phyloP scores from a whole-genome alignment of 768 basidiomycete genomes.

The Paxillus involutus region DNA sequence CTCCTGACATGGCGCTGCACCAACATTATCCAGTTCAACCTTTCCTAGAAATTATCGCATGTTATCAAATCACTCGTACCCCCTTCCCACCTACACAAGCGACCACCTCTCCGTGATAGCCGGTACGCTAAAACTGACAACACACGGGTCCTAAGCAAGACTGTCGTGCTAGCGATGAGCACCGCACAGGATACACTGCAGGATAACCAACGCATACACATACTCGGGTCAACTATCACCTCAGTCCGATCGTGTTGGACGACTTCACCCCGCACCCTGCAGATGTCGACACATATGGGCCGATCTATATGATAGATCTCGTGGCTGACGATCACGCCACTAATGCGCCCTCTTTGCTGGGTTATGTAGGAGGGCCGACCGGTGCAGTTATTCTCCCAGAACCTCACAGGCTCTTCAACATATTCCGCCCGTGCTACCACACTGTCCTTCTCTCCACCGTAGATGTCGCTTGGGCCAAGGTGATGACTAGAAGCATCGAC shows the following conservation, averaged over 20 bases:
- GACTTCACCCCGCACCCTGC: too few species aligned
- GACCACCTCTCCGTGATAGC: conserved; percentile 37
- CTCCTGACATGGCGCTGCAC: too few species aligned
- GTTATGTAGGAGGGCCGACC: conserved; percentile 1
- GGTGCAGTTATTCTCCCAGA: conserved; percentile 1
- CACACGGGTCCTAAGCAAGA: neutral
- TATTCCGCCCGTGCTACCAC: conserved; percentile 27
- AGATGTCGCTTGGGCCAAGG: conserved; percentile 5
- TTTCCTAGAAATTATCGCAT: too few species aligned
- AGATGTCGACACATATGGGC: neutral
- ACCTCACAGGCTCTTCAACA: conserved; percentile 20
- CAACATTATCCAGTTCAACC: too few species aligned
- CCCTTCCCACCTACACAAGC: conserved; percentile 31
- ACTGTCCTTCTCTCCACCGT: conserved; percentile 31
- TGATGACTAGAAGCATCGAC: neutral
- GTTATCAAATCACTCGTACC: conserved; percentile 23
- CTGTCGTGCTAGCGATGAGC: too few species aligned
- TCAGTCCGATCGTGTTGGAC: too few species aligned
- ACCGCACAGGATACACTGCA: too few species aligned
- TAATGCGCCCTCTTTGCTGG: conserved; percentile 32
- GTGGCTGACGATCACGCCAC: conserved; percentile 47
- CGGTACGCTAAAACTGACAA: too few species aligned
- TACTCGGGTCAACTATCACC: conserved; percentile 31
- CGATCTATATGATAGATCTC: conserved; percentile 15
- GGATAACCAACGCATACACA: conserved; percentile 2